These are phyloP conservation scores for Graphilbum ipis-grandicollis DNA, from an alignment of 2,329 filamentous ascomycete genomes.

Conservation along the genomic window DNA sequence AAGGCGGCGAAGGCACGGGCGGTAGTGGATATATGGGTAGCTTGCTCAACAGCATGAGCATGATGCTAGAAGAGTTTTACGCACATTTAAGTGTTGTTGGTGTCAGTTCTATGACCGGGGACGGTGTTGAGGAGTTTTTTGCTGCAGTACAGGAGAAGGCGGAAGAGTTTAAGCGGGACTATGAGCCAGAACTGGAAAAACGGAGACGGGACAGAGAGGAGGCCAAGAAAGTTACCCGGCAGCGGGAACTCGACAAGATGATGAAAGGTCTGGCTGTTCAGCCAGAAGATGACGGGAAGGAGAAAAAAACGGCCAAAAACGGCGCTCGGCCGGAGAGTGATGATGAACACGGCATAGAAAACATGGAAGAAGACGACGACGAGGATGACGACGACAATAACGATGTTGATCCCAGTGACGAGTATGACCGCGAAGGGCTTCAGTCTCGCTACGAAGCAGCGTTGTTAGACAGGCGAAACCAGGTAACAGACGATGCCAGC, in stretches of 20 bases:
- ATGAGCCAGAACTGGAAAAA: slow-evolving; percentile 78
- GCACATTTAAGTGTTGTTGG: slow-evolving; percentile 82
- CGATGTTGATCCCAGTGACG: slow-evolving; percentile 40
- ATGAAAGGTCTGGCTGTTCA: slow-evolving; percentile 73
- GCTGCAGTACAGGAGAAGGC: slow-evolving; percentile 73
- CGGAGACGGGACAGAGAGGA: slow-evolving; percentile 59
- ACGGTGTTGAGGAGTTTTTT: slow-evolving; percentile 88
- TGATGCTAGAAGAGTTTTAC: slow-evolving; percentile 96
- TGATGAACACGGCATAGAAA: slow-evolving; percentile 22
- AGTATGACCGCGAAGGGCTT: slow-evolving; percentile 46
- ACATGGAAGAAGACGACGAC: slow-evolving; percentile 28
- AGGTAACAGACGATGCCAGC: slow-evolving; percentile 36
- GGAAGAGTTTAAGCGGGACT: slow-evolving; percentile 76
- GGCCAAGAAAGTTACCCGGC: slow-evolving; percentile 51
- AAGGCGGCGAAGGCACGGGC: slow-evolving; percentile 40
- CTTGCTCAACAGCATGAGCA: slow-evolving; percentile 89
- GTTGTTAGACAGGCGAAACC: slow-evolving; percentile 35
- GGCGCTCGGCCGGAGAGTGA: slow-evolving; percentile 13
- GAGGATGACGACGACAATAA: slow-evolving; percentile 42
- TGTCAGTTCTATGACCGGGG: slow-evolving; percentile 83
- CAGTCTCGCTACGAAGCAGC: slow-evolving; percentile 64
- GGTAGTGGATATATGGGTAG: slow-evolving; percentile 95
- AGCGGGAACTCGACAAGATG: slow-evolving; percentile 76
- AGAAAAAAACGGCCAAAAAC: slow-evolving; percentile 7
- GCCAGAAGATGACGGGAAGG: slow-evolving; percentile 9